Conservation (phyloP, 169 alveolate genomes). For the Cryptosporidium andersoni region DNA sequence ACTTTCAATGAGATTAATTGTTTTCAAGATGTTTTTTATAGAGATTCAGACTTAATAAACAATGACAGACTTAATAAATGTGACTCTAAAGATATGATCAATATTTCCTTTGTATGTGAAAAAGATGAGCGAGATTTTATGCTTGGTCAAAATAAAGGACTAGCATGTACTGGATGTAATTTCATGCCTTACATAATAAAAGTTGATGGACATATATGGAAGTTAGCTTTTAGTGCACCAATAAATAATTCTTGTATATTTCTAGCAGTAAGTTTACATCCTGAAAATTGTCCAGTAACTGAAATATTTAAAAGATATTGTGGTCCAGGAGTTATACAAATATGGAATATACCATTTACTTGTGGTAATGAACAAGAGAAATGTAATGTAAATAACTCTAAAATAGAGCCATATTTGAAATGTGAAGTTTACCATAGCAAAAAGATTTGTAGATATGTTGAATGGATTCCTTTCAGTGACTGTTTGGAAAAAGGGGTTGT, state of each 20-base stretch:
- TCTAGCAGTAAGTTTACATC: conserved; percentile 35
- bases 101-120: background rate
- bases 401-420: background rate
- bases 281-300: conserved; percentile 20
- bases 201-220: conserved; percentile 53
- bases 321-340: conserved; percentile 28
- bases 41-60: background rate
- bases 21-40: no score
- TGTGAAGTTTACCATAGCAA: conserved; percentile 26
- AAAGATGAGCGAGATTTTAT: background rate
- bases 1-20: no score
- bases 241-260: background rate
- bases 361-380: background rate
- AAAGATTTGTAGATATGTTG: conserved; percentile 52
- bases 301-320: conserved; percentile 32
- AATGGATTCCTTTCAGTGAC: conserved; percentile 51
- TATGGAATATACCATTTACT: conserved; percentile 47
- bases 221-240: conserved; percentile 69
- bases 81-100: background rate
- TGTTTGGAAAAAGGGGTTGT: background rate
- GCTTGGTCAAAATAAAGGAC: background rate
- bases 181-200: conserved; percentile 33
- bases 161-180: conserved; percentile 3
- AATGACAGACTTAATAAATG: background rate
- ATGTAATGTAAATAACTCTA: background rate